phyloP scores from a whole-genome alignment of 768 basidiomycete genomes.

The Coprinellus micaceus region DNA sequence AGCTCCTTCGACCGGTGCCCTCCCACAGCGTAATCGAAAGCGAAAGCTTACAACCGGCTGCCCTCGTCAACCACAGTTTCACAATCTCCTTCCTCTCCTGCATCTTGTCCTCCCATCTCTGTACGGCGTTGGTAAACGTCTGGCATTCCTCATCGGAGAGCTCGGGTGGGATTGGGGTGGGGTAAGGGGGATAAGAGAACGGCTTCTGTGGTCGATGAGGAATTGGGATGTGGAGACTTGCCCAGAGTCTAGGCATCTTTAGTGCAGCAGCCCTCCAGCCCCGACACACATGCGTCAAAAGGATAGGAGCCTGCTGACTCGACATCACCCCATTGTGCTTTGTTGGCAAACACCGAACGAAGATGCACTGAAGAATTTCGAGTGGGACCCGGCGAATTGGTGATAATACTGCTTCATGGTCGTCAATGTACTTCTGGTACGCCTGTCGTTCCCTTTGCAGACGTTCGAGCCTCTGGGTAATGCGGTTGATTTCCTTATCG shows the following conservation, averaged over 20 bases:
- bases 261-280: conserved; percentile 15
- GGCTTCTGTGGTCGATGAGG: conserved; percentile 3
- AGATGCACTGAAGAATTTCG: conserved; percentile 19
- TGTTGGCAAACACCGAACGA: conserved; percentile 14
- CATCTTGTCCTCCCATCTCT: conserved; percentile 5
- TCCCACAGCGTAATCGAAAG: conserved; percentile 1
- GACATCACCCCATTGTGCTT: conserved; percentile 13
- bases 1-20: neutral
- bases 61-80: neutral
- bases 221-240: conserved; percentile 16
- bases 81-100: neutral
- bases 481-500: conserved; percentile 9
- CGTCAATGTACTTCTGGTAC: conserved; percentile 7
- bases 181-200: neutral
- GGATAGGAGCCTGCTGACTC: conserved; percentile 9
- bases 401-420: conserved; percentile 13
- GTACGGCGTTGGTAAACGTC: neutral
- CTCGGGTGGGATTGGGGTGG: neutral
- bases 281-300: conserved; percentile 15
- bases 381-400: conserved; percentile 12
- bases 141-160: neutral
- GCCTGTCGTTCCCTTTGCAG: conserved; percentile 5
- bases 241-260: conserved; percentile 15
- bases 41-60: conserved; percentile 1
- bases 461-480: conserved; percentile 3